Evolutionary conservation across 352 stramenopile genomes (phyloP), one percentile per base, ranked within the genome.

Genomic region (Saprolegnia parasitica): DNA sequence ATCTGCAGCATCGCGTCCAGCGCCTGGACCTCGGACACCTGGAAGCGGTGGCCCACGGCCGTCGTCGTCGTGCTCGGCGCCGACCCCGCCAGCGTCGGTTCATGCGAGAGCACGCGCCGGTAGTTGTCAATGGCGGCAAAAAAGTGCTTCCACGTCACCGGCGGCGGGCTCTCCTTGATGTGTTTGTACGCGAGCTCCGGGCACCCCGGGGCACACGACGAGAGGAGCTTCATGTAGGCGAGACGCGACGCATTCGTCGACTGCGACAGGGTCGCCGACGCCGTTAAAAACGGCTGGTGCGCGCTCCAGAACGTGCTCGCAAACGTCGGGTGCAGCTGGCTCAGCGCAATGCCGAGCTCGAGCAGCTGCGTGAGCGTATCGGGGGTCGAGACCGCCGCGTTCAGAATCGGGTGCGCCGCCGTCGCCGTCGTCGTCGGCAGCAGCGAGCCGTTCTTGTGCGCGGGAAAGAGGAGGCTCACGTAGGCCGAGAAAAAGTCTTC

Each of bases 121-220:
- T 95, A 95, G 71, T 92, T 95, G 46, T 80, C 73, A 81, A 95
- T 93, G 13, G 91, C 86, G 1, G 68, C 73, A 68, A 95, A 95
- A 42, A 93, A 95, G 20, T 92, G 84, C 67, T 93, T 83, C 86
- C 86, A 95, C 62, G 78, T 89, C 50, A 95, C 67, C 39, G 90
- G 77, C 26, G 78, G 67, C 9, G 86, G 86, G 73, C 92, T 95
- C 57, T 90, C 83, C 76, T 95, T 95, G 47, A 95, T 80, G 72
- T 95, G 86, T 61, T 91, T 84, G 74, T 93, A 95, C 64, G 86
- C 84, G 21, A 82, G 74, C 65, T 91, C 81, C 13, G 84, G 84
- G 65, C 85, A 91, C 24, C 86, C 84, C 37, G 79, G 81, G 11
- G 83, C 83, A 18, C 81, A 80, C 13, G 84, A 81, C 23, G 83